Base-by-base conservation (phyloP, 805 yeast species). In the Saccharomycopsis vini region DNA sequence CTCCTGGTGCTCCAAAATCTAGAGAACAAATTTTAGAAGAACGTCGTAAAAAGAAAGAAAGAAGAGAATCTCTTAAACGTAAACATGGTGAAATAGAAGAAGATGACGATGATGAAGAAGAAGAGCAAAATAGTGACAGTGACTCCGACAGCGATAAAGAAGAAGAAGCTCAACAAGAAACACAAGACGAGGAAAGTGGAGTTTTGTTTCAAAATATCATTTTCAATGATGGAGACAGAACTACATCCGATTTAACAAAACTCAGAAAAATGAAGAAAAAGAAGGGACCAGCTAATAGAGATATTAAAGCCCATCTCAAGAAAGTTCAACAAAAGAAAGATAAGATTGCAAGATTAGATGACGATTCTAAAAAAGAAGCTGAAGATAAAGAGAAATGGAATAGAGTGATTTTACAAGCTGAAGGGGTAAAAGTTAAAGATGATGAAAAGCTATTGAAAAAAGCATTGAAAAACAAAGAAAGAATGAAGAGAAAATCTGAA, bases 201-300 rank as follows among this genome's bases (percentile, higher is more conserved):
- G 78, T 88, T 13, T 70, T 87, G 59, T 92, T 79, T 60, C 90
- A 87, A 44, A 86, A 81, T 55, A 84, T 90, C 45, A 75, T 74
- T 44, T 88, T 92, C 63, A 72, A 76, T 44, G 95, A 87, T 56
- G 95, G 96, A 22, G 74, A 81, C 15, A 71, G 78, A 57, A 75
- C 81, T 21, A 82, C 94, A 4, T 79, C 88, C 2, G 95, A 87
- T 59, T 69, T 76, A 55, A 69, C 66, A 48, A 69, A 66, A 50
- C 60, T 74, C 36, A 71, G 92, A 55, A 79, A 70, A 41, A 62
- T 67, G 52, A 80, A 77, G 60, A 71, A 68, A 52, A 72, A 69
- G 62, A 86, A 84, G 61, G 96, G 95, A 0, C 95, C 97, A 2
- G 73, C 90, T 2, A 80, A 79, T 58, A 77, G 81, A 49, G 98